Evolutionary conservation across 495 filamentous ascomycete genomes (phyloP).

Genomic region (Extremus antarcticus): DNA sequence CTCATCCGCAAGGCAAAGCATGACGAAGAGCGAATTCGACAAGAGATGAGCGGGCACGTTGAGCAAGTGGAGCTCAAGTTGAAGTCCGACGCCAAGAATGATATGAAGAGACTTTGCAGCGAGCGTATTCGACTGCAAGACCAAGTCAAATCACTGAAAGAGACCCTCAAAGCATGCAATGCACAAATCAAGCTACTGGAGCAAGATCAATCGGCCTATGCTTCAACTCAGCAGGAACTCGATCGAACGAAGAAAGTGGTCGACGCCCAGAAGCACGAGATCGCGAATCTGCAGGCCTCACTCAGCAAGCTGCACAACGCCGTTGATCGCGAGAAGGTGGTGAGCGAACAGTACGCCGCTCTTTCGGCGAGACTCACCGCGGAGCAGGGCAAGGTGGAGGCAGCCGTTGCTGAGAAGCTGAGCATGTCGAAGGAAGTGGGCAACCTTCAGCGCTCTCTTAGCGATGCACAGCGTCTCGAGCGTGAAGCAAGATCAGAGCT

Average conservation of each 20-base stretch:
- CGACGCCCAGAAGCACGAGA: neutral
- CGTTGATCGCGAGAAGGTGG: neutral
- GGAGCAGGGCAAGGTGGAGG: constrained; percentile 3
- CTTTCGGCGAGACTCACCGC: neutral
- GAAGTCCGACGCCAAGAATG: neutral
- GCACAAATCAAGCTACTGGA: neutral
- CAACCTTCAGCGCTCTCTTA: neutral
- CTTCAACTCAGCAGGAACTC: neutral
- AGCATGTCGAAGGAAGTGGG: constrained; percentile 3
- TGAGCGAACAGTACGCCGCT: neutral
- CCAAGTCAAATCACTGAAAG: neutral
- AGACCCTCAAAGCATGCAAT: neutral
- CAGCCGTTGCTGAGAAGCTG: neutral
- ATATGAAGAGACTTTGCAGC: neutral
- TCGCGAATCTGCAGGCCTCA: neutral
- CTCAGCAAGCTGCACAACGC: neutral
- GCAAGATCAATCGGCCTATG: too few relatives aligned
- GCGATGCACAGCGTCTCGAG: neutral
- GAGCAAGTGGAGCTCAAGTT: constrained; percentile 1
- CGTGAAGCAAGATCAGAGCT: neutral
- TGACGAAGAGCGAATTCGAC: constrained; percentile 1
- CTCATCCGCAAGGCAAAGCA: neutral
- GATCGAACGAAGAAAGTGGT: neutral
- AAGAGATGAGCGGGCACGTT: constrained; percentile 4
- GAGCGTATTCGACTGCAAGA: neutral